Evolutionary conservation across 73 alveolate genomes (phyloP), one percentile per base, ranked within the genome.

Genomic region (Halteria grandinella): DNA sequence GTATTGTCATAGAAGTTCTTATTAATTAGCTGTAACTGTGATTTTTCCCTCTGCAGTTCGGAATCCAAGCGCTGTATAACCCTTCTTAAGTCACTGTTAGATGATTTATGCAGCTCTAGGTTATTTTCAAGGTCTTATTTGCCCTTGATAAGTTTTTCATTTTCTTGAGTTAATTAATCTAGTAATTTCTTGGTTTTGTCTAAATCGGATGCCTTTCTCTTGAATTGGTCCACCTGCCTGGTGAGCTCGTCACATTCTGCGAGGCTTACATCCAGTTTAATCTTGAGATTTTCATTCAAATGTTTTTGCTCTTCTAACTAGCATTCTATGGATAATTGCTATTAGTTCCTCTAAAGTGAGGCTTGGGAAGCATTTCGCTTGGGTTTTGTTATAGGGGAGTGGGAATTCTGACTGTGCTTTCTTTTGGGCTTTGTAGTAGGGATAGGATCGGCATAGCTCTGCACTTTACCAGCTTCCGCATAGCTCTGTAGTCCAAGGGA

Each of bases 21-120:
- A n/a, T n/a, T n/a, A n/a, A n/a, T n/a, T n/a, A n/a, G n/a, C n/a
- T n/a, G n/a, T n/a, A n/a, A n/a, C n/a, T n/a, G n/a, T n/a, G n/a
- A n/a, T n/a, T 66, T 66, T 37, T 66, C 80, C 6, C 66, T 21
- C 21, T 66, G 43, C 11, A 66, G 21, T 44, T 66, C 80, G 14
- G 23, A 23, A 44, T 66, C 80, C 27, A 66, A 33, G 8, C 28
- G 7, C 53, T 44, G 8, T 5, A 66, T 66, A n/a, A n/a, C n/a
- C n/a, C n/a, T n/a, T n/a, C n/a, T n/a, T n/a, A n/a, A n/a, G n/a
- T n/a, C n/a, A n/a, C n/a, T n/a, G n/a, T n/a, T n/a, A n/a, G n/a
- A n/a, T n/a, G n/a, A n/a, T n/a, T n/a, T n/a, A n/a, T n/a, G n/a
- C n/a, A n/a, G n/a, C n/a, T n/a, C n/a, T n/a, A n/a, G n/a, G n/a